Evolutionary conservation across 108 stramenopile genomes (phyloP).

Genomic region (Epithemia pelagica): DNA sequence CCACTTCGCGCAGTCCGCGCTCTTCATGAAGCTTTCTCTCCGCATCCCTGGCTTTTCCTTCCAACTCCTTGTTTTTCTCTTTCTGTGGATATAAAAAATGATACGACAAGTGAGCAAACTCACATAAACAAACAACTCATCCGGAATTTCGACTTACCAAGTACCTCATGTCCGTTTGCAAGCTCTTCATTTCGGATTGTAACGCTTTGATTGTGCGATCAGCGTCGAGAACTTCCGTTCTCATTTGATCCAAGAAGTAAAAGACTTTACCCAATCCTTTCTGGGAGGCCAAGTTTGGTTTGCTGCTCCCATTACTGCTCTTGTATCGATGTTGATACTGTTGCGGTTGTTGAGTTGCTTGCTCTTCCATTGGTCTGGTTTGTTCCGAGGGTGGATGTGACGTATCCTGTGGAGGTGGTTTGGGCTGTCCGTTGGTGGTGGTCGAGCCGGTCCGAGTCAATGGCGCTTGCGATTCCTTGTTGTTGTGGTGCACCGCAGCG

Average conservation of each 20-base stretch:
- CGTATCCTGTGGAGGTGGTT: background rate
- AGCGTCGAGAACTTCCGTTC: slow-evolving; percentile 66
- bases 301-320: slow-evolving; percentile 2
- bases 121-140: background rate
- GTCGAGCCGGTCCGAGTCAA: too few relatives aligned
- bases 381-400: too few relatives aligned
- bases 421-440: background rate
- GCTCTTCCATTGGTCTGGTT: background rate
- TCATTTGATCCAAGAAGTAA: slow-evolving; percentile 68
- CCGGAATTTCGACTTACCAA: slow-evolving; percentile 41
- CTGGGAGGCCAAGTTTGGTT: background rate
- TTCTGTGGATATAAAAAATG: slow-evolving; percentile 24
- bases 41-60: slow-evolving; percentile 53
- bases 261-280: slow-evolving; percentile 70
- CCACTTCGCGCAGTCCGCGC: slow-evolving; percentile 33
- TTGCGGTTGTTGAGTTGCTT: slow-evolving; percentile 4
- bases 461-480: background rate
- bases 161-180: slow-evolving; percentile 36
- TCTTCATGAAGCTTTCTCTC: slow-evolving; percentile 63
- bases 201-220: slow-evolving; percentile 52
- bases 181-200: slow-evolving; percentile 41
- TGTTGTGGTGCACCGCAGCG: background rate
- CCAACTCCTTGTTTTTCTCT: slow-evolving; percentile 78
- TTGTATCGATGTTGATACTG: background rate
- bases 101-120: background rate